These are phyloP conservation scores for Fusarium tuaranense DNA, from an alignment of 2,329 filamentous ascomycete species.

Conservation along the genomic window DNA sequence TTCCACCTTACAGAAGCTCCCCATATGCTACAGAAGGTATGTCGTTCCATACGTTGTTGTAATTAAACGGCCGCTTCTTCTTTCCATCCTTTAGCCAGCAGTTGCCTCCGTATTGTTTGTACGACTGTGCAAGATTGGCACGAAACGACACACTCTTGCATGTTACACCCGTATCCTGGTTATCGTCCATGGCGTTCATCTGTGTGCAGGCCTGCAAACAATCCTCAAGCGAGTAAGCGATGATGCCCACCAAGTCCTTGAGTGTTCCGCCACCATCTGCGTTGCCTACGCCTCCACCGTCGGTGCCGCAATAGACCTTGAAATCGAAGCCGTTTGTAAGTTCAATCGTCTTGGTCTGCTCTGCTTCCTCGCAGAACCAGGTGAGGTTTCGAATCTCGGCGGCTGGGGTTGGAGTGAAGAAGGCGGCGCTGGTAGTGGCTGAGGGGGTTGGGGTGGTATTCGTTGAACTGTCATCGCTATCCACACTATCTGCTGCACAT, in stretches of 20 bases:
- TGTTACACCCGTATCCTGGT: not conserved
- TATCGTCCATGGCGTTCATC: not conserved
- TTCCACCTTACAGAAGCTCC: not conserved
- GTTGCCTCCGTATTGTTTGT: not conserved
- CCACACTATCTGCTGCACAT: not conserved
- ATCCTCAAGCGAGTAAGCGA: not conserved
- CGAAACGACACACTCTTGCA: not conserved
- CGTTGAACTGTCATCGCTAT: not conserved
- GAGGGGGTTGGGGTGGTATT: not conserved
- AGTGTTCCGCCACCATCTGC: not conserved
- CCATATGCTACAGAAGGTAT: not conserved
- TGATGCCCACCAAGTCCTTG: not conserved
- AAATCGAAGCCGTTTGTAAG: not conserved
- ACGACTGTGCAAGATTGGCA: not conserved
- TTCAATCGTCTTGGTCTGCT: not conserved
- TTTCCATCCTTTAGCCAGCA: not conserved
- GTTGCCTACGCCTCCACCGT: not conserved
- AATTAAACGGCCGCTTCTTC: not conserved
- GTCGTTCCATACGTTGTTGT: not conserved
- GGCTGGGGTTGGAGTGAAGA: not conserved
- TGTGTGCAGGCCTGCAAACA: not conserved
- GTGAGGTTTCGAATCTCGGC: not conserved
- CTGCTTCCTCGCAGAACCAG: not conserved
- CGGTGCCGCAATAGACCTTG: not conserved
- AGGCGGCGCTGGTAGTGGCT: not conserved